Evolutionary conservation across 176 grass and related monocot species (phyloP).

Genomic region (Oropetium thomaeum): DNA sequence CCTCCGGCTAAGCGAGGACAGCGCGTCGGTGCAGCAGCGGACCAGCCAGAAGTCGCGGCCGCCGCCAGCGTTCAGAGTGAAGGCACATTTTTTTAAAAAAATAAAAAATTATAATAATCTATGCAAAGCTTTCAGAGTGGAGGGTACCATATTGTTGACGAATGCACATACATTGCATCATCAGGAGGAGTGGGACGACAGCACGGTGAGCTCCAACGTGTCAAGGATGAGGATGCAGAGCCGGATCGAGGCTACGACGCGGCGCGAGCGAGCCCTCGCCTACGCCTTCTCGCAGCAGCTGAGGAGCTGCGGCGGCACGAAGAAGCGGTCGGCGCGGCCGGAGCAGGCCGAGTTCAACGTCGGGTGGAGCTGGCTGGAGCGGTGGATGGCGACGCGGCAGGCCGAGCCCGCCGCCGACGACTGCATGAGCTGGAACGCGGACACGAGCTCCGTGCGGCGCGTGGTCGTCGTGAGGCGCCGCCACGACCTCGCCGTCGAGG

Average conservation of each 20-base stretch:
- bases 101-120: no score
- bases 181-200: slow-evolving; percentile 98
- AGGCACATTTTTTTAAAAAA: no score
- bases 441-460: slow-evolving; percentile 38
- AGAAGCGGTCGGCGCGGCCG: slow-evolving; percentile 53
- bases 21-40: slow-evolving; percentile 46
- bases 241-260: slow-evolving; percentile 78
- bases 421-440: slow-evolving; percentile 59
- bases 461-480: slow-evolving; percentile 53
- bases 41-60: slow-evolving; percentile 41
- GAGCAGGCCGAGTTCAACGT: slow-evolving; percentile 61
- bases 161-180: not conserved
- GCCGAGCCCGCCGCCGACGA: slow-evolving; percentile 51
- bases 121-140: no score
- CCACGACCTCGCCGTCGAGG: slow-evolving; percentile 60
- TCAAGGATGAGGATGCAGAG: slow-evolving; percentile 75
- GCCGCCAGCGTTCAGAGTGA: slow-evolving; percentile 48
- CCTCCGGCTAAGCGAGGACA: slow-evolving; percentile 58
- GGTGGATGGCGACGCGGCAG: slow-evolving; percentile 90
- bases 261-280: slow-evolving; percentile 84
- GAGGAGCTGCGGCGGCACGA: slow-evolving; percentile 50
- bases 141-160: no score
- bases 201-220: slow-evolving; percentile 86
- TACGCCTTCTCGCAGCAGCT: slow-evolving; percentile 99
- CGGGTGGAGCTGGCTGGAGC: slow-evolving; percentile 98